Conservation (phyloP, 2,329 filamentous ascomycete genomes). For the Didymella keratinophila region DNA sequence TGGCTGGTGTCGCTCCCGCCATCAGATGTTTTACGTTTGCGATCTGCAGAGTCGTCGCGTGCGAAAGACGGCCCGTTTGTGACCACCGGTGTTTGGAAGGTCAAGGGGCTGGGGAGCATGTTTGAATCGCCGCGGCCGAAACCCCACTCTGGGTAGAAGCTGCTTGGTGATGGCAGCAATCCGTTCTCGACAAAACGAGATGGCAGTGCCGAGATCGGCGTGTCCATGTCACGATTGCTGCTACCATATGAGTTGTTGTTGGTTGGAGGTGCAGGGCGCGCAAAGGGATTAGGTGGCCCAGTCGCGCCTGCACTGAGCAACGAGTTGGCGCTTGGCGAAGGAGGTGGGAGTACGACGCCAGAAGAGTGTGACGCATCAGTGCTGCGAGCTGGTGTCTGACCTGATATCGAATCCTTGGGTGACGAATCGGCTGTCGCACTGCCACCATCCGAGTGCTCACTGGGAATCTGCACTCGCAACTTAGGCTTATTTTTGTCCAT, state of each 20-base stretch:
- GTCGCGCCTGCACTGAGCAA: slow-evolving; percentile 89
- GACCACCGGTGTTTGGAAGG: slow-evolving; percentile 82
- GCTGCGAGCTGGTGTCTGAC: slow-evolving; percentile 64
- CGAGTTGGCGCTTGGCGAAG: slow-evolving; percentile 86
- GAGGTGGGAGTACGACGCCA: slow-evolving; percentile 85
- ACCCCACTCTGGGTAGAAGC: slow-evolving; percentile 92
- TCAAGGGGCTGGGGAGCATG: slow-evolving; percentile 89
- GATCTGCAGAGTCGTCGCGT: slow-evolving; percentile 52
- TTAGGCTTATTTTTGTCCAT: slow-evolving; percentile 76
- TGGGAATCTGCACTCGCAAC: slow-evolving; percentile 93
- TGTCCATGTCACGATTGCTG: slow-evolving; percentile 61
- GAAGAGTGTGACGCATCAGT: slow-evolving; percentile 67
- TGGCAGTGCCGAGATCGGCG: slow-evolving; percentile 92
- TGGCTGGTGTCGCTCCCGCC: slow-evolving; percentile 49
- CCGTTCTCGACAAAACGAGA: slow-evolving; percentile 89
- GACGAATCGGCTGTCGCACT: slow-evolving; percentile 76
- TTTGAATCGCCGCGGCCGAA: slow-evolving; percentile 78
- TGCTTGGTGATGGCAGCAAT: slow-evolving; percentile 87
- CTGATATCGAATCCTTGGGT: slow-evolving; percentile 67
- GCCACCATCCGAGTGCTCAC: slow-evolving; percentile 82
- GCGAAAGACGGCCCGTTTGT: slow-evolving; percentile 55
- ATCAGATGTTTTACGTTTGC: slow-evolving; percentile 53
- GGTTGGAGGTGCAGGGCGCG: slow-evolving; percentile 79
- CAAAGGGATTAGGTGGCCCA: slow-evolving; percentile 95
- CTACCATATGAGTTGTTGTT: slow-evolving; percentile 57